Percentiles rank a stretch among this genome's conserved stretches.
phyloP scores from a whole-genome alignment of 257 asterid species.

The Scutellaria barbata region DNA sequence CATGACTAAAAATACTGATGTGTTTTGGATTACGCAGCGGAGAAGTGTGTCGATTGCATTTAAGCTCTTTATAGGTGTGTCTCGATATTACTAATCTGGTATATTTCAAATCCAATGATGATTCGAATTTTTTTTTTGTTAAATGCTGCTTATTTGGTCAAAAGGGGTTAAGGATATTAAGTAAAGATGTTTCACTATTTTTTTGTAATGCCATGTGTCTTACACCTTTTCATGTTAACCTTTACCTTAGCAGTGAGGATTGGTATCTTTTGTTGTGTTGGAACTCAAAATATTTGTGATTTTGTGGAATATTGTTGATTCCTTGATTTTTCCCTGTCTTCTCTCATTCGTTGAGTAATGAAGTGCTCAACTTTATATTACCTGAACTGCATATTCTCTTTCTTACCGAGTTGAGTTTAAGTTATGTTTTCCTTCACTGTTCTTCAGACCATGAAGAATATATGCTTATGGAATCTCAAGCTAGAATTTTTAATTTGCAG shows the following conservation, averaged over 20 bases:
- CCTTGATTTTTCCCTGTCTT: constrained; percentile 9
- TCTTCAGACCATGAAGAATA: constrained; percentile 4
- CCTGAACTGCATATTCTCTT: background rate
- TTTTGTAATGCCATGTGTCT: too few relatives aligned
- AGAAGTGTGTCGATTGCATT: too few relatives aligned
- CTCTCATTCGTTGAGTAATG: constrained; percentile 17
- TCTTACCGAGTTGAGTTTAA: background rate
- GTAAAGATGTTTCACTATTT: too few relatives aligned
- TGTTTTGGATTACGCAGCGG: too few relatives aligned
- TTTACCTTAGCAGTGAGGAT: constrained; percentile 31
- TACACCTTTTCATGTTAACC: constrained; percentile 14
- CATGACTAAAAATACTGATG: too few relatives aligned
- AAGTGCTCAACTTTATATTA: constrained; percentile 21
- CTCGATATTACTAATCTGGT: too few relatives aligned
- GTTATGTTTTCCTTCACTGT: background rate
- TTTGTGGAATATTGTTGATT: constrained; percentile 30
- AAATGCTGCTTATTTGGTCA: too few relatives aligned
- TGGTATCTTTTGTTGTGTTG: constrained; percentile 30
- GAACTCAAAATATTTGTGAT: constrained; percentile 17
- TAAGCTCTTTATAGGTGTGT: too few relatives aligned
- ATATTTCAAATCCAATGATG: too few relatives aligned
- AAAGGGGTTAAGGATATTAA: too few relatives aligned
- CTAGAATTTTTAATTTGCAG: too few relatives aligned
- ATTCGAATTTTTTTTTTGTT: too few relatives aligned
- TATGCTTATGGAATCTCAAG: background rate